Base-by-base conservation (phyloP, 306 rosid species). In the Biancaea sappan region DNA sequence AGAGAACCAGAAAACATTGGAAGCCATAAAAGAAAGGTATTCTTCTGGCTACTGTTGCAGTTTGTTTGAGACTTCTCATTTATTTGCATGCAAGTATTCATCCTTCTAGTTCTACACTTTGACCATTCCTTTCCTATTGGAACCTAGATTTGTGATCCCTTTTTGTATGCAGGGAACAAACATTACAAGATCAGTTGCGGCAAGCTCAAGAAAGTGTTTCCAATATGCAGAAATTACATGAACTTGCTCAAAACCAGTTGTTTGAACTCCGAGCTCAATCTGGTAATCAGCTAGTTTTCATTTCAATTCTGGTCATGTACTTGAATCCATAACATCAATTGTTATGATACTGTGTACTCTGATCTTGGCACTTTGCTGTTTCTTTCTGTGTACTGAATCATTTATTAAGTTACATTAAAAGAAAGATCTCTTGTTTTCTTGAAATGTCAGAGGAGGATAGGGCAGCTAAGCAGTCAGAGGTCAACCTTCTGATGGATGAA, bases 241-340 rank as follows among this genome's bases (percentile, higher is more conserved):
- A 94, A 74, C 86, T 92, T 74, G 99, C 99, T 24, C 99, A 94
- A 74, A 94, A 92, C 81, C 97, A 94, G 83, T 72, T 94, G 79
- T 94, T 94, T 77, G 99, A 92, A 81, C 77, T 94, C 63, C 96
- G 96, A 52, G 98, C 99, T 44, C 97, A 94, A 60, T 92, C 99
- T 79, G 99, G 99, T 92, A 58, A 79, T 73, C 71, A 57, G 38
- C 51, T 74, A 31, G 68, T 72, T 80, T 56, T 52, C 10, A 35
- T 40, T 81, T 80, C 41, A 57, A 73, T 25, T 65, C 53, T 24
- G 75, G 70, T 35, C 52, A 10, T 64, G 26, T 65, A 56, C 67
- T 79, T 60, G 66, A 73, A 67, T 82, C 56, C 16, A 32, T 71
- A 68, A 56, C 57, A 24, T 44, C 18, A 16, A 31, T 74, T 77